Evolutionary conservation across 2,329 filamentous ascomycete species (phyloP), one percentile per base, ranked within the genome.

Genomic region (Calycina herbarum): DNA sequence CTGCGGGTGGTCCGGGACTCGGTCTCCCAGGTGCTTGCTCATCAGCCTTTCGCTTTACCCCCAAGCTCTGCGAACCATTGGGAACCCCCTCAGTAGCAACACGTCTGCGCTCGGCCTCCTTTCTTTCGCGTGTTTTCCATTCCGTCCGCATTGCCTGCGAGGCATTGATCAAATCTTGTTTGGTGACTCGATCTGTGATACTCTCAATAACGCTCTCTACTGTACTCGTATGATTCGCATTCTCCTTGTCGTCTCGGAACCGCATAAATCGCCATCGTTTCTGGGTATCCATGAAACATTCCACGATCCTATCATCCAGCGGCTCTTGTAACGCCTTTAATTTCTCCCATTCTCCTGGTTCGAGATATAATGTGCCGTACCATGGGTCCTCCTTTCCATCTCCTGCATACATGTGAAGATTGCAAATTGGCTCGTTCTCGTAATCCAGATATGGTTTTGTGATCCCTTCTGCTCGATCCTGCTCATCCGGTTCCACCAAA

Each of bases 241-340:
- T 90, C 33, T 83, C 82, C 80, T 99, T 99, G 78, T 99, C 95
- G 74, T 98, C 94, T 62, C 95, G 86, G 78, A 97, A 94, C 35
- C 94, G 88, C 72, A 95, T 89, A 77, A 92, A 92, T 65, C 93
- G 87, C 95, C 95, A 99, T 27, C 89, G 82, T 20, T 86, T 86
- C 65, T 88, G 78, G 1, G 86, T 82, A 74, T 97, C 93, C 78
- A 93, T 87, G 74, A 88, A 93, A 76, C 93, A 97, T 79, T 99
- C 95, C 63, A 98, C 90, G 67, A 99, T 91, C 61, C 91, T 85
- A 68, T 94, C 90, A 74, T 96, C 87, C n/a, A 98, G 82, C 17
- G 92, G 90, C 71, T 94, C 86, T 40, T 85, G 81, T 62, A 94
- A 79, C 1, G 79, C 77, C 78, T 97, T 97, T 70, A 98, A 81